Conservation (phyloP, 305 asterid species). For the Fraxinus angustifolia region DNA sequence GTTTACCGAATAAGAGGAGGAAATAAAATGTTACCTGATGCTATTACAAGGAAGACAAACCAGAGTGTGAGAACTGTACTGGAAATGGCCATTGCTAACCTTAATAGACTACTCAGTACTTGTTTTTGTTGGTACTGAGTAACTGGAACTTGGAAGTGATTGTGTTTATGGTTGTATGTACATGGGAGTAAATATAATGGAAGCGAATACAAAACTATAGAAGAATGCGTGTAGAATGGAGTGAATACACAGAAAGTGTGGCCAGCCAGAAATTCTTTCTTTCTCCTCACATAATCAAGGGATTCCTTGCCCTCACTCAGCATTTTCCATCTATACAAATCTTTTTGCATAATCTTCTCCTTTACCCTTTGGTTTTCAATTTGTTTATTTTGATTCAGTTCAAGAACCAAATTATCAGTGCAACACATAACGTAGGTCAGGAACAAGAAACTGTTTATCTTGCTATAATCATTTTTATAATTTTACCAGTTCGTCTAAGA, state of each 20-base stretch:
- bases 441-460: neutral
- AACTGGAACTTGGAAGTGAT: neutral
- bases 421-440: neutral
- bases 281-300: slow-evolving; percentile 44
- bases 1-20: neutral
- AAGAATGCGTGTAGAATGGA: slow-evolving; percentile 51
- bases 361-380: slow-evolving; percentile 1
- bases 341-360: slow-evolving; percentile 11
- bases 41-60: slow-evolving; percentile 33
- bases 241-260: slow-evolving; percentile 17
- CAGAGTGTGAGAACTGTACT: slow-evolving; percentile 10
- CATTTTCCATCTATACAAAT: slow-evolving; percentile 19
- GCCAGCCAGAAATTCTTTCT: slow-evolving; percentile 41
- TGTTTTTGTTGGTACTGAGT: neutral
- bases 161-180: neutral
- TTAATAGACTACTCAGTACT: neutral
- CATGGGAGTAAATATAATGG: neutral
- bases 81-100: slow-evolving; percentile 27
- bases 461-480: neutral
- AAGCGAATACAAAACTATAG: slow-evolving; percentile 6
- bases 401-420: neutral
- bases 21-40: slow-evolving; percentile 35
- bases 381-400: neutral
- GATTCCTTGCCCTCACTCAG: slow-evolving; percentile 49
- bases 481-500: neutral